Evolutionary conservation across 306 rosid genomes (phyloP).

Genomic region (Cicer cuneatum): DNA sequence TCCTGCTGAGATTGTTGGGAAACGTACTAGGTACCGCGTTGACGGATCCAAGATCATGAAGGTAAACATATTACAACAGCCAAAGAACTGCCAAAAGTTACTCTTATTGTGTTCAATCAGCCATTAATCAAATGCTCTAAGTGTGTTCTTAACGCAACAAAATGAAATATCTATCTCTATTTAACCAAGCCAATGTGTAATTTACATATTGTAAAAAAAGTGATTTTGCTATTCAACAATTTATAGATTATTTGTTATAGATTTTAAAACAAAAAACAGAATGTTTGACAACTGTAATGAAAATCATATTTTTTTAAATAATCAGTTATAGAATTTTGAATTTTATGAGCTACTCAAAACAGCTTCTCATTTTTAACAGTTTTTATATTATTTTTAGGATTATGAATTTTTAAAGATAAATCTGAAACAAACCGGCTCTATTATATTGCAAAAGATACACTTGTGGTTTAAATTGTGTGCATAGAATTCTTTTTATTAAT

Average conservation of each 20-base stretch:
- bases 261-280: no score
- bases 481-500: neutral
- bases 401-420: no score
- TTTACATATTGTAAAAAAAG: neutral
- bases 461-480: neutral
- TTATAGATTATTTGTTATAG: no score
- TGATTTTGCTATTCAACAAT: no score
- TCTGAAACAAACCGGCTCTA: no score
- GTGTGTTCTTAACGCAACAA: no score
- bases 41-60: conserved; percentile 90
- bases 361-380: no score
- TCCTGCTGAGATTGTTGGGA: conserved; percentile 97
- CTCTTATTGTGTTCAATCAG: neutral
- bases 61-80: conserved; percentile 45
- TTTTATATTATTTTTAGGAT: no score
- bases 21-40: conserved; percentile 68
- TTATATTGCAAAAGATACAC: neutral
- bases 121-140: neutral
- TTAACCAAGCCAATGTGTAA: neutral
- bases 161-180: neutral
- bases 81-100: neutral
- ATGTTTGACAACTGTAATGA: no score
- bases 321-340: no score
- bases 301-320: no score
- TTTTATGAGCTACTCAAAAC: no score